Evolutionary conservation across 768 basidiomycete species (phyloP).

Genomic region (Serendipita sp.): DNA sequence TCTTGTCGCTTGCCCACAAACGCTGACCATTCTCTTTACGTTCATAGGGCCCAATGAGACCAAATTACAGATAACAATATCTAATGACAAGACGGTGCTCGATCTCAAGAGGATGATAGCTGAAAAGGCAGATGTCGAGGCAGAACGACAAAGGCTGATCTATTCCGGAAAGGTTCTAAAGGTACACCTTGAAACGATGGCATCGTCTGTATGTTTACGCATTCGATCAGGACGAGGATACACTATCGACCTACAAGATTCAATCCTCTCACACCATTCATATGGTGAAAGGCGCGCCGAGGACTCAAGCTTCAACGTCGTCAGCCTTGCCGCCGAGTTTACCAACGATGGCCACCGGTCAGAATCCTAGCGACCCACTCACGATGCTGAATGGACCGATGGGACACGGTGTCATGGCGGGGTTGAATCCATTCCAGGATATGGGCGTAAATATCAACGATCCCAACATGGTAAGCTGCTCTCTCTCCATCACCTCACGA

Average conservation of each 20-base stretch:
- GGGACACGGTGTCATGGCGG: conserved; percentile 66
- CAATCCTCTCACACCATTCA: conserved; percentile 77
- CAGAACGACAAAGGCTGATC: conserved; percentile 78
- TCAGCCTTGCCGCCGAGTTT: conserved; percentile 25
- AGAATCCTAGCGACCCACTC: conserved; percentile 75
- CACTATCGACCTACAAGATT: conserved; percentile 74
- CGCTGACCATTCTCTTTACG: neutral
- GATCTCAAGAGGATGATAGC: conserved; percentile 89
- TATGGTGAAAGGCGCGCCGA: conserved; percentile 77
- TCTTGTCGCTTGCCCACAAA: neutral
- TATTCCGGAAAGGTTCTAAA: conserved; percentile 82
- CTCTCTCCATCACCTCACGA: neutral
- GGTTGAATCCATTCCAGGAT: conserved; percentile 81
- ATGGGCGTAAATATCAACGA: conserved; percentile 86
- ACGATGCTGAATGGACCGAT: conserved; percentile 65
- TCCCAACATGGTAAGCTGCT: conserved; percentile 67
- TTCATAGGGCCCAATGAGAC: conserved; percentile 65
- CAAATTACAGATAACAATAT: conserved; percentile 77
- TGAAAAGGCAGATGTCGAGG: conserved; percentile 66
- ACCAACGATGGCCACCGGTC: conserved; percentile 81
- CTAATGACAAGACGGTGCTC: conserved; percentile 64
- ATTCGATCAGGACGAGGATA: conserved; percentile 55
- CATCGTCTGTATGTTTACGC: neutral
- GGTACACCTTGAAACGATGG: conserved; percentile 20
- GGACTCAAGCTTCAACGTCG: conserved; percentile 19